Evolutionary conservation across 1,139 yeast species (phyloP), one percentile per base, ranked within the genome.

Genomic region (Taphrina wiesneri): DNA sequence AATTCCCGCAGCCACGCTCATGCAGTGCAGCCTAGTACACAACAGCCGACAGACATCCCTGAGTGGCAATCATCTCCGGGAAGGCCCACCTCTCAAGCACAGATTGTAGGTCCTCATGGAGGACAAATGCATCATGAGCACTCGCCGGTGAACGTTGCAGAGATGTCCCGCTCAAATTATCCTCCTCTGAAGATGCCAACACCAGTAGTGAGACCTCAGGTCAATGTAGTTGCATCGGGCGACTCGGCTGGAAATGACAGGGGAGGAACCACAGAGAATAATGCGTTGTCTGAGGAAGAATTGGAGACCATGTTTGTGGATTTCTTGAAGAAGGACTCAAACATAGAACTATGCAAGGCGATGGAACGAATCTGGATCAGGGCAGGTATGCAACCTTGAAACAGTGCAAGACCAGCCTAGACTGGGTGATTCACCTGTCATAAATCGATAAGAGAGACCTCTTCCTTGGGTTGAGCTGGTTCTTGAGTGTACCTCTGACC

Each of bases 341-440:
- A 53, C 47, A 41, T 60, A n/a, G 41, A 19, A 17, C 52, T 60
- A 32, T 53, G 56, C n/a, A 26, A 60, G 23, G 64, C 56, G 13
- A 52, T 60, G 1, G 64, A 60, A 25, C 23, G 39, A 13, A 26
- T 34, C 13, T 60, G 56, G 51, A 39, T 32, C 11, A 51, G 25
- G 11, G 51, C 52, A n/a, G 64, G 64, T n/a, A 28, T 60, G 56
- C 36, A 41, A 41, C 46, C 9, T 5, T 17, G 30, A 5, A 11
- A 15, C 36, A 11, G 36, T 32, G 36, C 36, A 11, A 11, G 36
- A n/a, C n/a, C n/a, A n/a, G n/a, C n/a, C n/a, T n/a, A n/a, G n/a
- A n/a, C n/a, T 32, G 6, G 7, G 11, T 11, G 36, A 4, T 11
- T 3, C 43, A 15, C 43, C 7, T 19, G 7, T 39, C 15, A 54